These are phyloP conservation scores for Poterioochromonas sp. DNA, from an alignment of 352 stramenopile genomes.

Conservation along the genomic window DNA sequence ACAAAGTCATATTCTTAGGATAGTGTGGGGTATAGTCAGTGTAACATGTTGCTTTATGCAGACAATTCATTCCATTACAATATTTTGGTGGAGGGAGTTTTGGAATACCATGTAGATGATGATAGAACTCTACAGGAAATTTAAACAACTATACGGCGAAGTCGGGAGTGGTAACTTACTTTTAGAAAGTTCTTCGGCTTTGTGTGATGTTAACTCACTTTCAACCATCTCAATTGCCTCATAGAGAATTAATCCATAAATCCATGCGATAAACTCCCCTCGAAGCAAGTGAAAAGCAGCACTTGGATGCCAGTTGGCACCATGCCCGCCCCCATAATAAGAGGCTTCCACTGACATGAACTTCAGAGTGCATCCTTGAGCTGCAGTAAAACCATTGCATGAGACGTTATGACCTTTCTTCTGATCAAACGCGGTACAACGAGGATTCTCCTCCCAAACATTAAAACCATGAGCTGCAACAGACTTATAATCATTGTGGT, in stretches of 20 bases:
- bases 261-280: constrained; percentile 8
- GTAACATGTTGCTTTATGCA: neutral
- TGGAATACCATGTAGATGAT: too few species aligned
- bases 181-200: neutral
- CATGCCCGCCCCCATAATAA: neutral
- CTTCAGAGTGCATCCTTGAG: neutral
- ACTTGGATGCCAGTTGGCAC: constrained; percentile 18
- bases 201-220: neutral
- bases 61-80: too few species aligned
- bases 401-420: neutral
- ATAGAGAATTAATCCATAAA: neutral
- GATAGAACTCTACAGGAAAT: neutral
- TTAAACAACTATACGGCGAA: neutral
- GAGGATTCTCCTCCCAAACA: constrained; percentile 25
- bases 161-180: neutral
- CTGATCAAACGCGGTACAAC: neutral
- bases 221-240: neutral
- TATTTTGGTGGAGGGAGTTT: too few species aligned
- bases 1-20: neutral
- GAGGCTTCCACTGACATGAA: constrained; percentile 23
- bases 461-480: neutral
- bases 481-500: neutral
- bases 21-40: too few species aligned
- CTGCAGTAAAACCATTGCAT: neutral
- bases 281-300: constrained; percentile 8